These are phyloP conservation scores for Selaginella moellendorffii DNA, from an alignment of 75 land plant species.

Conservation along the genomic window DNA sequence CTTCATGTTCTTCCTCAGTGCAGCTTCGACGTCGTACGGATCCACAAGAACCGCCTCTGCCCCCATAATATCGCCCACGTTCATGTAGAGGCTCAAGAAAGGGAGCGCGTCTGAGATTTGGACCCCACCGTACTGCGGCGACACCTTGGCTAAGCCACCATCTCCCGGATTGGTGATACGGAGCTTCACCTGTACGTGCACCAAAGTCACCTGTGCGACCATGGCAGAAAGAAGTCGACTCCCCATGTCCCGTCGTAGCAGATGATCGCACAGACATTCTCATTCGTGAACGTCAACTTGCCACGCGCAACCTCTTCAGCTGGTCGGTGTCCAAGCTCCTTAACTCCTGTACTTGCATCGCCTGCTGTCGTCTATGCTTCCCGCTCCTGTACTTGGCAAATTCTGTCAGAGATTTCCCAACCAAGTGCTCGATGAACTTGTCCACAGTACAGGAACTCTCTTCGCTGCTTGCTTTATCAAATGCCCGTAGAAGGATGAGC, in stretches of 20 bases:
- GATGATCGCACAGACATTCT: slow-evolving; percentile 1
- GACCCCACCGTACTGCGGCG: not conserved
- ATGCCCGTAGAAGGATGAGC: not conserved
- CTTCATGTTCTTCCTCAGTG: not conserved
- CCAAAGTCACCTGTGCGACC: not conserved
- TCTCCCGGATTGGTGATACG: not conserved
- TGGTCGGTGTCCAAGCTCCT: slow-evolving; percentile 1
- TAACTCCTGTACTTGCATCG: not conserved
- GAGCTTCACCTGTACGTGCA: slow-evolving; percentile 1
- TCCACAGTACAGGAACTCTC: slow-evolving; percentile 1
- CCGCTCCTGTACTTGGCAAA: not conserved
- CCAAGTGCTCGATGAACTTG: not conserved
- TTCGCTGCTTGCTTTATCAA: not conserved
- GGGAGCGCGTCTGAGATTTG: not conserved
- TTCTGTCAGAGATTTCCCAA: not conserved
- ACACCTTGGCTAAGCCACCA: not conserved
- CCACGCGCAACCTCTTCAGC: slow-evolving; percentile 2
- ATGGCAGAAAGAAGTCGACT: slow-evolving; percentile 1
- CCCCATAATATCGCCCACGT: not conserved
- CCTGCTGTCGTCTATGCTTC: not conserved
- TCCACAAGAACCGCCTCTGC: slow-evolving; percentile 2
- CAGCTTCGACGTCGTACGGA: not conserved
- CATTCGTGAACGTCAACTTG: not conserved
- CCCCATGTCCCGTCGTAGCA: not conserved
- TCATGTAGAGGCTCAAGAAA: slow-evolving; percentile 1